These are phyloP conservation scores for Dendrobium catenatum DNA, from an alignment of 106 monocot genomes.

Conservation along the genomic window DNA sequence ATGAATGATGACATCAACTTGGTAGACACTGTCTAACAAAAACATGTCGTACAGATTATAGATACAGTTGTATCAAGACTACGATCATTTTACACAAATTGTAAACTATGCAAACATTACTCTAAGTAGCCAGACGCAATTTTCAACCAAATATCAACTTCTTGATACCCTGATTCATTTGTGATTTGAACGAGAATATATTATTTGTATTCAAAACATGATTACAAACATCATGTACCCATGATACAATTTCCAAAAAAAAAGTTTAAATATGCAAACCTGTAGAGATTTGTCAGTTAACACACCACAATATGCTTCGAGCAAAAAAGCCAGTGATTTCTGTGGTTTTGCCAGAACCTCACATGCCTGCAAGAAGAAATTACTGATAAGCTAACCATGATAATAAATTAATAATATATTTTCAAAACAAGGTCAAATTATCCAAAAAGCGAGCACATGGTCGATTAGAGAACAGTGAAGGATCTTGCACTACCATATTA, in stretches of 20 bases:
- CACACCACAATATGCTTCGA: conserved; percentile 86
- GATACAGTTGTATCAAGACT: neutral
- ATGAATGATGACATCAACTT: neutral
- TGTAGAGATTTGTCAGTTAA: conserved; percentile 79
- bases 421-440: neutral
- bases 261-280: conserved; percentile 32
- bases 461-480: neutral
- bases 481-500: neutral
- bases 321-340: conserved; percentile 82
- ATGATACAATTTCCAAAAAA: neutral
- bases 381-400: neutral
- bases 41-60: neutral
- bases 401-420: conserved; percentile 4
- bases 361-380: conserved; percentile 60
- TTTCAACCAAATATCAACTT: neutral
- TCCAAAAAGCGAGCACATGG: neutral
- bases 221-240: neutral
- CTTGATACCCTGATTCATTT: neutral
- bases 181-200: neutral
- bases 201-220: neutral
- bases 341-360: conserved; percentile 72
- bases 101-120: neutral
- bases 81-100: neutral
- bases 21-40: too few relatives aligned
- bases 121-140: neutral